phyloP scores from a whole-genome alignment of 2,329 filamentous ascomycete species.

The Venturia oleaginea region DNA sequence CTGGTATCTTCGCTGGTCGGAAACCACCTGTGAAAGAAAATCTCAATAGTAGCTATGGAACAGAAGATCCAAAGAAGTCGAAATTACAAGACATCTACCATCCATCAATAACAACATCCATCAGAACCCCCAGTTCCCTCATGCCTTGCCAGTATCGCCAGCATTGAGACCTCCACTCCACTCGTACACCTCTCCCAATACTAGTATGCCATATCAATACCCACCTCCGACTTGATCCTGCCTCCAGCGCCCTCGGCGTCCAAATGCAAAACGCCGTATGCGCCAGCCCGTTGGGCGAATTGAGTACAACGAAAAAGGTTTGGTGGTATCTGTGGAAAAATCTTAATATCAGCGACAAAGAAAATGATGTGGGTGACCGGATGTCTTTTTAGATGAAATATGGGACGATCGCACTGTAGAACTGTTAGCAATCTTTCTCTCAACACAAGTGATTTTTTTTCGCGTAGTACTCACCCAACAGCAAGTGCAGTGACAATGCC shows the following conservation, averaged over 20 bases:
- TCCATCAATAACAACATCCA: not conserved
- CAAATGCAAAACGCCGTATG: not conserved
- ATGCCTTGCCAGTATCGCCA: not conserved
- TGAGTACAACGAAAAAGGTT: not conserved
- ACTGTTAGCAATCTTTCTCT: not conserved
- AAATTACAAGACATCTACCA: conserved; percentile 1
- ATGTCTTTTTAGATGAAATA: conserved; percentile 12
- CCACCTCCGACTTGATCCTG: not conserved
- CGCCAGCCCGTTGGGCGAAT: not conserved
- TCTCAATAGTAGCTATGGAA: not conserved
- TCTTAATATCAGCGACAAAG: not conserved
- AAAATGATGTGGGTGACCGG: not conserved
- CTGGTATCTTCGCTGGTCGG: not conserved
- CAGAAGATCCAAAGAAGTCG: not conserved
- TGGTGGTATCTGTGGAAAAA: conserved; percentile 8
- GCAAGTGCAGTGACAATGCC: conserved; percentile 81
- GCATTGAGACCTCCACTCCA: not conserved
- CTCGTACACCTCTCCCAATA: conserved; percentile 1
- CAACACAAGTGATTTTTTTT: not conserved
- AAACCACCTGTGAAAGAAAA: not conserved
- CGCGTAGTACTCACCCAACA: conserved; percentile 54
- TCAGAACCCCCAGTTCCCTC: not conserved
- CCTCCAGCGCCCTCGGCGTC: not conserved
- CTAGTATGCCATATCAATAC: not conserved
- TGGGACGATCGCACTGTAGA: conserved; percentile 11